Conservation (phyloP, 2,329 filamentous ascomycete genomes). For the Fusarium proliferatum region DNA sequence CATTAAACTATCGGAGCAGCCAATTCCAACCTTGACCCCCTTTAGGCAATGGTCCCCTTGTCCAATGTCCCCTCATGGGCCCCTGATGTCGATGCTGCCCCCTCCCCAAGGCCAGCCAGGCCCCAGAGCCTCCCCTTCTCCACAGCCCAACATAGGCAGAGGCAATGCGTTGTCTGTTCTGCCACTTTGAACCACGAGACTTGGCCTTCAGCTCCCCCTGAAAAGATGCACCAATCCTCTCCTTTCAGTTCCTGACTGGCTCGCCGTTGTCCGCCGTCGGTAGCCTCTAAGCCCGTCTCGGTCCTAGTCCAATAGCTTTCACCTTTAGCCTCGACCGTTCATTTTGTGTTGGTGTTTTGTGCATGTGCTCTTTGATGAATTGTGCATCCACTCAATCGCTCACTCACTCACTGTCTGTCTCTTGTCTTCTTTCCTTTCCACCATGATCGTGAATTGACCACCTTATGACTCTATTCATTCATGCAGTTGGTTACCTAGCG, state of each 20-base stretch:
- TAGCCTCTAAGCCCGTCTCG: conserved; percentile 17
- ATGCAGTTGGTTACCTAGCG: not conserved
- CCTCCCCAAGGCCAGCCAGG: not conserved
- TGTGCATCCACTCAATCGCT: not conserved
- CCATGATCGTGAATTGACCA: not conserved
- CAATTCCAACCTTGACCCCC: conserved; percentile 48
- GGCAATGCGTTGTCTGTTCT: conserved; percentile 7
- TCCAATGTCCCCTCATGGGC: conserved; percentile 12
- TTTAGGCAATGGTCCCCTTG: conserved; percentile 43
- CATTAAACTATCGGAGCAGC: conserved; percentile 52
- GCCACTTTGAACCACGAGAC: conserved; percentile 3
- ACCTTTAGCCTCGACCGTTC: conserved; percentile 19
- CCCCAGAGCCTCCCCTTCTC: conserved; percentile 8
- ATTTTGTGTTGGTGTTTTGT: conserved; percentile 14
- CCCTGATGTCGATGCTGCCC: not conserved
- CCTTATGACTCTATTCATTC: conserved; percentile 12
- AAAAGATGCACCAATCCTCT: conserved; percentile 26
- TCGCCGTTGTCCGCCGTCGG: conserved; percentile 21
- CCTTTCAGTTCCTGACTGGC: conserved; percentile 22
- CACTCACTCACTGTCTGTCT: not conserved
- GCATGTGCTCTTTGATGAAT: conserved; percentile 6
- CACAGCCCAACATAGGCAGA: conserved; percentile 14
- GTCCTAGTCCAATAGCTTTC: conserved; percentile 14
- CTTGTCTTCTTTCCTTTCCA: not conserved
- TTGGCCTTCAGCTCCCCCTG: conserved; percentile 12